Percentiles rank a stretch among this genome's conserved stretches.
These are phyloP conservation scores for Colletotrichum chrysophilum DNA, from an alignment of 2,329 filamentous ascomycete species.

Conservation along the genomic window DNA sequence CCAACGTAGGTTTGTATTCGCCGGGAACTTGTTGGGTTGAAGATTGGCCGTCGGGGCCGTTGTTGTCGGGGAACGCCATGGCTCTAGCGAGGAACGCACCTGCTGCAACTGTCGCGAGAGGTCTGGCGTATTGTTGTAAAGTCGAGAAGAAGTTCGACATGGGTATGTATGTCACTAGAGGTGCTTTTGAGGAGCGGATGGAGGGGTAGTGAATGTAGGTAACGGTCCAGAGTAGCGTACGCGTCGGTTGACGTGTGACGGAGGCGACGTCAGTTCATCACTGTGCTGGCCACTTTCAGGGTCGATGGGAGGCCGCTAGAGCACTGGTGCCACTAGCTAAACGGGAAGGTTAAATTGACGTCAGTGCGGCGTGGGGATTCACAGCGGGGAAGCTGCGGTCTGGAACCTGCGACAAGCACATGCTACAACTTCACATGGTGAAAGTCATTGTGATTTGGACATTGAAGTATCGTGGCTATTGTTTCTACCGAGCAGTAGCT, in stretches of 20 bases:
- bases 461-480: too few relatives aligned
- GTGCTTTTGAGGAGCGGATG: background rate
- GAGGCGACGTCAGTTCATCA: conserved; percentile 11
- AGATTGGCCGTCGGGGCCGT: background rate
- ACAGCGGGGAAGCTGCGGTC: background rate
- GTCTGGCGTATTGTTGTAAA: background rate
- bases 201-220: background rate
- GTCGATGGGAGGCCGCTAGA: background rate
- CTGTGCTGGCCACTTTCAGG: background rate
- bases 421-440: background rate
- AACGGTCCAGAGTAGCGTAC: background rate
- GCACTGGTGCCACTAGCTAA: background rate
- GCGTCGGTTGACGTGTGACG: background rate
- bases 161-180: background rate
- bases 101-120: background rate
- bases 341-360: conserved; percentile 15
- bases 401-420: background rate
- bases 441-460: background rate
- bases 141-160: background rate
- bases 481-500: too few relatives aligned
- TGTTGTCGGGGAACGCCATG: background rate
- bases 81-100: background rate
- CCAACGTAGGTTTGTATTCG: conserved; percentile 39
- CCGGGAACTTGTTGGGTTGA: background rate
- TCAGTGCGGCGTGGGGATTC: conserved; percentile 1